These are phyloP conservation scores for Chloranthus sessilifolius DNA, from an alignment of 164 flowering plant species.

Conservation along the genomic window DNA sequence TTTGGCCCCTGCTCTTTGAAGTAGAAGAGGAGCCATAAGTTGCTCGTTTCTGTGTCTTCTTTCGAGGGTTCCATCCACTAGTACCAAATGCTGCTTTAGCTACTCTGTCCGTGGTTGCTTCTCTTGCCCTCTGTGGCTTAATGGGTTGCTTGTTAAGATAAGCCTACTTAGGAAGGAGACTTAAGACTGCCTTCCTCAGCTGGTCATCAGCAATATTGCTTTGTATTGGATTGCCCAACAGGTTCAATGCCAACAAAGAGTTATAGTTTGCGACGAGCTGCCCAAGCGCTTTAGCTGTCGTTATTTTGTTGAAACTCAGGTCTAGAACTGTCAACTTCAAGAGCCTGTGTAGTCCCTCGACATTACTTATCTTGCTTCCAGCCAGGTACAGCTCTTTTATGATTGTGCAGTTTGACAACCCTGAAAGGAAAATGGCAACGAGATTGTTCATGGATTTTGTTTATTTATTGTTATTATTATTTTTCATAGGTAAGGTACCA, in stretches of 20 bases:
- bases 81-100: constrained; percentile 76
- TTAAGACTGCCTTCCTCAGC: constrained; percentile 59
- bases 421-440: too few species aligned
- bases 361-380: constrained; percentile 89
- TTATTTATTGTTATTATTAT: too few species aligned
- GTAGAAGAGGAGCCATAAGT: constrained; percentile 30
- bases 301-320: constrained; percentile 91
- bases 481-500: too few species aligned
- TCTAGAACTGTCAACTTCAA: constrained; percentile 78
- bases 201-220: constrained; percentile 74
- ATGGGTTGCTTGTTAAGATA: constrained; percentile 83
- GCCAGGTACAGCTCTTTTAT: constrained; percentile 88
- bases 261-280: constrained; percentile 88
- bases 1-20: constrained; percentile 31
- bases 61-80: constrained; percentile 29
- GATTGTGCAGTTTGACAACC: constrained; percentile 67
- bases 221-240: constrained; percentile 79
- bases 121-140: constrained; percentile 69
- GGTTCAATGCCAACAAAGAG: constrained; percentile 69
- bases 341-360: constrained; percentile 88
- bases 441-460: too few species aligned
- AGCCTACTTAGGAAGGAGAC: constrained; percentile 74
- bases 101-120: constrained; percentile 47
- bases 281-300: constrained; percentile 76
- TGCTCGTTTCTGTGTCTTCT: constrained; percentile 34